Evolutionary conservation across 768 basidiomycete genomes (phyloP).

Genomic region (Terana coerulea): DNA sequence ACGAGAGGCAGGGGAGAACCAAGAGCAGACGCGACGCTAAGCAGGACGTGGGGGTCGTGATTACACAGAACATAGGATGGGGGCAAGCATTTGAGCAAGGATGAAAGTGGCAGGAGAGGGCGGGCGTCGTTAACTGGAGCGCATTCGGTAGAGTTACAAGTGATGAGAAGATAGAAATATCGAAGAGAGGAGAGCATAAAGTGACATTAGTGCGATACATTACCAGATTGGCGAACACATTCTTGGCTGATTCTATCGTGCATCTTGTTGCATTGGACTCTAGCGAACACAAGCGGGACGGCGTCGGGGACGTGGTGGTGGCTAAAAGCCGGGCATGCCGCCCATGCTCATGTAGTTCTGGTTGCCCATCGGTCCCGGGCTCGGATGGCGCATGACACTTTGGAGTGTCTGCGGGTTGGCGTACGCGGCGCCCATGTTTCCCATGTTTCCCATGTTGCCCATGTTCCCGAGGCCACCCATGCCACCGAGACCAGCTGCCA

Average conservation of each 20-base stretch:
- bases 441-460: constrained; percentile 25
- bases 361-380: constrained; percentile 47
- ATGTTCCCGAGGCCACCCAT: constrained; percentile 4
- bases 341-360: constrained; percentile 31
- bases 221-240: constrained; percentile 1
- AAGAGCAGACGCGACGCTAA: neutral
- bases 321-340: constrained; percentile 28
- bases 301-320: too few relatives aligned
- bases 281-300: neutral
- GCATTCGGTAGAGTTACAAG: constrained; percentile 11
- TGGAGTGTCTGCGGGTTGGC: constrained; percentile 75
- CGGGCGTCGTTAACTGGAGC: constrained; percentile 10
- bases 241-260: constrained; percentile 4
- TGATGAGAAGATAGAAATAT: neutral
- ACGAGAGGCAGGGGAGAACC: constrained; percentile 1
- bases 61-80: neutral
- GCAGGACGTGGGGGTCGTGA: constrained; percentile 6
- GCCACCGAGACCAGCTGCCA: too few relatives aligned
- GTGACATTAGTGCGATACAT: constrained; percentile 7
- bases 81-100: too few relatives aligned
- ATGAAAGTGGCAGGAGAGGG: constrained; percentile 1
- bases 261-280: neutral
- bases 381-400: constrained; percentile 81
- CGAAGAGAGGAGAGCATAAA: constrained; percentile 3
- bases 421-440: constrained; percentile 43